Evolutionary conservation across 2,329 filamentous ascomycete genomes (phyloP).

Genomic region (Ophiocordyceps unilateralis): DNA sequence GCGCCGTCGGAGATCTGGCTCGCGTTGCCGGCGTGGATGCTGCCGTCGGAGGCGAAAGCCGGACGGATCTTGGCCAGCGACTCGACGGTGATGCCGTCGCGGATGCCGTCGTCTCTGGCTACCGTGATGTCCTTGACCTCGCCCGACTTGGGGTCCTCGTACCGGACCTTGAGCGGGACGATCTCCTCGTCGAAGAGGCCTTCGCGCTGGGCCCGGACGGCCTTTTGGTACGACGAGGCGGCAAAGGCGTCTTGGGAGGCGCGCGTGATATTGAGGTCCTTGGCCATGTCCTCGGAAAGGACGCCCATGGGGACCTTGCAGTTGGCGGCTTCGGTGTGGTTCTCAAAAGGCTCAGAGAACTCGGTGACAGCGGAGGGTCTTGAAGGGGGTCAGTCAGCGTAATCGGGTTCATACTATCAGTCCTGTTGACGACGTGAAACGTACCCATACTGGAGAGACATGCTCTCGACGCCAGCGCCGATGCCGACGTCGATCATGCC

Average conservation of each 20-base stretch:
- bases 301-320: constrained; percentile 97
- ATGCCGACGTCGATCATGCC: constrained; percentile 95
- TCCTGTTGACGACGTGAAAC: background rate
- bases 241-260: constrained; percentile 80
- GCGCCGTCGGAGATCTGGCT: constrained; percentile 92
- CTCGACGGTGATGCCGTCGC: constrained; percentile 71
- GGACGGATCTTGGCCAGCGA: constrained; percentile 79
- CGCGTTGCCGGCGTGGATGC: constrained; percentile 92
- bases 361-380: constrained; percentile 74
- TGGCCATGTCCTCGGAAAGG: constrained; percentile 87
- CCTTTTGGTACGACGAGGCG: constrained; percentile 84
- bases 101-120: constrained; percentile 70
- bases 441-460: constrained; percentile 72
- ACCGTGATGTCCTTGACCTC: constrained; percentile 75
- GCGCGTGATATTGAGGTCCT: constrained; percentile 58
- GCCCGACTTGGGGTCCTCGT: constrained; percentile 77
- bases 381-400: background rate
- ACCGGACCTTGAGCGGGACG: constrained; percentile 68
- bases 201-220: constrained; percentile 62
- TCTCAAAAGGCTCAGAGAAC: constrained; percentile 79
- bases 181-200: constrained; percentile 95
- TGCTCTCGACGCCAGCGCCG: constrained; percentile 91
- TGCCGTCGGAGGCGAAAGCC: constrained; percentile 80
- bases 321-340: constrained; percentile 67
- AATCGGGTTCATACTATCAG: background rate